Conservation (phyloP, 805 yeast species). For the Soucietia sequanensis region DNA sequence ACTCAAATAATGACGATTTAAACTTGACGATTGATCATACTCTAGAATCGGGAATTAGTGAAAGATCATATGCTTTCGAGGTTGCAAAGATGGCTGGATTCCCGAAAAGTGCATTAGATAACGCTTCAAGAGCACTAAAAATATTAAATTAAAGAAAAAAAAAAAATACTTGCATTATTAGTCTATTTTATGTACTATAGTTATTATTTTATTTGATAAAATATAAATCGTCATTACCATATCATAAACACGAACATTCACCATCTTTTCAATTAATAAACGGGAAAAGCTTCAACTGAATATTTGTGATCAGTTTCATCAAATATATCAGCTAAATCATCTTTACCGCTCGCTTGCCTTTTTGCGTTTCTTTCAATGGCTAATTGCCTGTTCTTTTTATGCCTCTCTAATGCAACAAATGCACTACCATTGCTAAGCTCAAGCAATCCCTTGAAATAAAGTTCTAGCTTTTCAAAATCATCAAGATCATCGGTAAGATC, state of each 20-base stretch:
- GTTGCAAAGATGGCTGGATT: constrained; percentile 81
- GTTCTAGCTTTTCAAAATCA: constrained; percentile 20
- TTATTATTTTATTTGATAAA: no score
- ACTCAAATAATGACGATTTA: constrained; percentile 8
- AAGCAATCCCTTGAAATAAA: constrained; percentile 22
- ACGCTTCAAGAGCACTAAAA: constrained; percentile 41
- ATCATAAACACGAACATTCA: no score
- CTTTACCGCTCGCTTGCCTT: neutral
- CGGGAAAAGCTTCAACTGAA: constrained; percentile 2
- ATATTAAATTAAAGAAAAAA: no score
- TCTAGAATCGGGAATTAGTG: constrained; percentile 65
- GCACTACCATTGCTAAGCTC: constrained; percentile 23
- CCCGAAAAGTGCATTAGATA: constrained; percentile 55
- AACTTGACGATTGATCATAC: constrained; percentile 52
- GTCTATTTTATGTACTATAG: no score
- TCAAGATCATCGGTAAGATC: constrained; percentile 17
- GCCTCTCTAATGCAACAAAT: constrained; percentile 5
- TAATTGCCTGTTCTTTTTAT: constrained; percentile 1
- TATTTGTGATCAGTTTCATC: constrained; percentile 2
- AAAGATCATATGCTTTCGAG: constrained; percentile 70
- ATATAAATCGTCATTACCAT: no score
- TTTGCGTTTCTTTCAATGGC: constrained; percentile 1
- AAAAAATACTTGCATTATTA: no score
- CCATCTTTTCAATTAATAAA: no score
- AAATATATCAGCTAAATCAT: neutral